A percentile compares a stretch with the other conserved stretches of the same genome.
Evolutionary conservation across 148 eudicot genomes (phyloP).

Genomic region (Rheum nobile): DNA sequence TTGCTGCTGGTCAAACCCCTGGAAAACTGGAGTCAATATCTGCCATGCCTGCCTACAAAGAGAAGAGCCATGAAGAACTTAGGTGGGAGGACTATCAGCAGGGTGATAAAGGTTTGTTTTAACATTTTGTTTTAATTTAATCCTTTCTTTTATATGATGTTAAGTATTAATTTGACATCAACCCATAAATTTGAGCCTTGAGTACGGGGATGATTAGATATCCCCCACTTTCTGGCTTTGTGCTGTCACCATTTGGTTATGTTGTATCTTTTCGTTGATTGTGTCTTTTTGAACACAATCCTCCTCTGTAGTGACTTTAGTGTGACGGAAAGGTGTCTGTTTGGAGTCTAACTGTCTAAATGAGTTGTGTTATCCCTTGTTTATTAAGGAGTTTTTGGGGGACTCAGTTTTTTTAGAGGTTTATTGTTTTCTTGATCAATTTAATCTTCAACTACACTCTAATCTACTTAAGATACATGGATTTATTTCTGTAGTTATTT

Average conservation of each 20-base stretch:
- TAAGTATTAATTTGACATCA: background rate
- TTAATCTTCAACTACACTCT: background rate
- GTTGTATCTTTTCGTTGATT: background rate
- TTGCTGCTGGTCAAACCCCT: constrained; percentile 25
- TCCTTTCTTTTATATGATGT: background rate
- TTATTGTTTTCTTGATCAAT: background rate
- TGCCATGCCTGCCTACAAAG: constrained; percentile 87
- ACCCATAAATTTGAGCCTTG: background rate
- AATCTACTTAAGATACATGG: background rate
- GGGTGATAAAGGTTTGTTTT: constrained; percentile 78
- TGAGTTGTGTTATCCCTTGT: background rate
- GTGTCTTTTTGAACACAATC: background rate
- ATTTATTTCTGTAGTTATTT: background rate
- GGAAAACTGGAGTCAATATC: constrained; percentile 90
- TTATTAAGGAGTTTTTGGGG: background rate
- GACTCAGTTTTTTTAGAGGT: background rate
- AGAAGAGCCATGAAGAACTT: constrained; percentile 93
- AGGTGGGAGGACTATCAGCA: constrained; percentile 97
- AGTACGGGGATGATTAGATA: background rate
- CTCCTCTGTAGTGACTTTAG: background rate
- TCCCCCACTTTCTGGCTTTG: background rate
- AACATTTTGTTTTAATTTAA: background rate
- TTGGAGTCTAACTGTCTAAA: background rate
- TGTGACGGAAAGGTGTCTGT: background rate
- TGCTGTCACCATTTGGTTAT: background rate